Evolutionary conservation across 2,329 filamentous ascomycete species (phyloP).

Genomic region (Trichoderma sp.): DNA sequence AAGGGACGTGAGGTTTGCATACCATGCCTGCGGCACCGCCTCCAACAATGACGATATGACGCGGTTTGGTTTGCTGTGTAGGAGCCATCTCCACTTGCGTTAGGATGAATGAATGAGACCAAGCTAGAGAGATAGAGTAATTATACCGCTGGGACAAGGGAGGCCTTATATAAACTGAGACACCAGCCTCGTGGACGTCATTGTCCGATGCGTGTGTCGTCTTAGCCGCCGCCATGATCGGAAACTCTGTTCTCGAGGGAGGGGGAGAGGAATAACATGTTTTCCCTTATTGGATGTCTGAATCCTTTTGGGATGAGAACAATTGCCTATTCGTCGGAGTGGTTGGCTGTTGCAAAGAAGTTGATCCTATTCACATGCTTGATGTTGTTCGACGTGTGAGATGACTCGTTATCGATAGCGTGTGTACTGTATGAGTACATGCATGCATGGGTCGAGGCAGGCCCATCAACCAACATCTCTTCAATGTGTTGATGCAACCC

Average conservation of each 20-base stretch:
- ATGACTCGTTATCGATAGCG: too few relatives aligned
- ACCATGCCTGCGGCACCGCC: conserved; percentile 66
- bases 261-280: neutral
- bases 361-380: neutral
- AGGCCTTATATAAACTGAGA: neutral
- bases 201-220: conserved; percentile 25
- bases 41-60: conserved; percentile 61
- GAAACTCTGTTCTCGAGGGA: conserved; percentile 7
- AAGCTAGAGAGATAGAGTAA: too few relatives aligned
- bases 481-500: too few relatives aligned
- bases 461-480: too few relatives aligned
- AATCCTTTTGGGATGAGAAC: too few relatives aligned
- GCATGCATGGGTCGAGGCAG: too few relatives aligned
- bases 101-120: neutral
- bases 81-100: neutral
- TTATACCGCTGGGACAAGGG: neutral
- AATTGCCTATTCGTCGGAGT: too few relatives aligned
- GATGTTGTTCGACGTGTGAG: too few relatives aligned
- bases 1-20: conserved; percentile 16
- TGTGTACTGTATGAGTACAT: too few relatives aligned
- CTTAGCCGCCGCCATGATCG: conserved; percentile 19
- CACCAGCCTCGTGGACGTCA: conserved; percentile 30
- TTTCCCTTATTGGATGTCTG: neutral
- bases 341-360: too few relatives aligned
- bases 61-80: conserved; percentile 33